phyloP scores from a whole-genome alignment of 1,284 basidiomycete species.

The Boletus semigastroideus region DNA sequence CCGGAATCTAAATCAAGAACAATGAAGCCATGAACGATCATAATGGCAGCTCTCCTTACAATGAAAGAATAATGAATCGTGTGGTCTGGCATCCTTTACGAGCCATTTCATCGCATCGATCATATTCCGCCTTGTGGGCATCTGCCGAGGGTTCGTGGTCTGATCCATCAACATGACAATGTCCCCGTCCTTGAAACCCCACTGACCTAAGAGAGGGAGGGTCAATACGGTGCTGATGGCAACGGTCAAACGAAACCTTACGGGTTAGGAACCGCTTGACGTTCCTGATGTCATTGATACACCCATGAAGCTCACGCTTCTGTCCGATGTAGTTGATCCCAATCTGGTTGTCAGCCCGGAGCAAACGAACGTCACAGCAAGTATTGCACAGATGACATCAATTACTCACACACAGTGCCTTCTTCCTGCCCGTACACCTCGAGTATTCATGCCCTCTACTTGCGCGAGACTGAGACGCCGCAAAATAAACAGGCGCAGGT shows the following conservation, averaged over 20 bases:
- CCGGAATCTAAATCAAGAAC: conserved; percentile 58
- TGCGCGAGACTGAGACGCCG: conserved; percentile 1
- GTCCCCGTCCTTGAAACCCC: conserved; percentile 67
- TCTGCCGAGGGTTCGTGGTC: conserved; percentile 51
- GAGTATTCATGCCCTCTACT: conserved; percentile 50
- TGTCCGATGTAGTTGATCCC: conserved; percentile 80
- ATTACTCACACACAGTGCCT: conserved; percentile 68
- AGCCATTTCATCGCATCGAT: conserved; percentile 87
- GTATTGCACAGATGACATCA: not conserved
- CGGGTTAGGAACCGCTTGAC: conserved; percentile 70
- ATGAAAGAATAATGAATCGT: conserved; percentile 89
- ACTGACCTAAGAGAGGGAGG: conserved; percentile 42
- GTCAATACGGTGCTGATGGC: not conserved
- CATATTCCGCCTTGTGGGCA: conserved; percentile 80
- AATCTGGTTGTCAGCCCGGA: conserved; percentile 39
- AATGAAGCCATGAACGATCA: not conserved
- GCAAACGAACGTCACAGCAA: not conserved
- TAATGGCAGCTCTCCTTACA: conserved; percentile 44
- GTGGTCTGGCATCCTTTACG: conserved; percentile 66
- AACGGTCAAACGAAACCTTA: conserved; percentile 36
- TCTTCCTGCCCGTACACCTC: conserved; percentile 67
- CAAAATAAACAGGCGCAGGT: conserved; percentile 1
- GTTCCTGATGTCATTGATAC: conserved; percentile 81
- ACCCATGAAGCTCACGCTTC: conserved; percentile 64
- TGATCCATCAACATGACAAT: conserved; percentile 83